These are phyloP conservation scores for Glaciozyma martinii DNA, from an alignment of 768 basidiomycete genomes.

Conservation along the genomic window DNA sequence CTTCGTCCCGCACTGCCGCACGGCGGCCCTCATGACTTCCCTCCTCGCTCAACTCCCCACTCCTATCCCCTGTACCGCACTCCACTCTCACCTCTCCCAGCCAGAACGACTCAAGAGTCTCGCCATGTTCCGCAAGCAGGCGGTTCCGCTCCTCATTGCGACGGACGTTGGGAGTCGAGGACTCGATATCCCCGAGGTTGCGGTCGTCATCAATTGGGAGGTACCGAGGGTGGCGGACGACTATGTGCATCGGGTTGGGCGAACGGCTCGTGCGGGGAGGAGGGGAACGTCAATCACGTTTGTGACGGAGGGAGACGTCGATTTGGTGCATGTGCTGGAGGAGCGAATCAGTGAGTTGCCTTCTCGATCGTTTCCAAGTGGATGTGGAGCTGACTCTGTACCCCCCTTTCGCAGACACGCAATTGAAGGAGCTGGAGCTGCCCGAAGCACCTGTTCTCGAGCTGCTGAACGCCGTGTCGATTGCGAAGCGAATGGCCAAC, in stretches of 20 bases:
- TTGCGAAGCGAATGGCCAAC: slow-evolving; percentile 82
- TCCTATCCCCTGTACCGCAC: slow-evolving; percentile 70
- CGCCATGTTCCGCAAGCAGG: slow-evolving; percentile 71
- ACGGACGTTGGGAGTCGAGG: slow-evolving; percentile 95
- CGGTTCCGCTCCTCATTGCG: slow-evolving; percentile 82
- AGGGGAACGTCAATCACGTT: slow-evolving; percentile 88
- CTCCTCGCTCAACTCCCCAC: slow-evolving; percentile 53
- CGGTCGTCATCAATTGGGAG: slow-evolving; percentile 96
- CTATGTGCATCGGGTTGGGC: slow-evolving; percentile 92
- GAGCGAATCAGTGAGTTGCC: slow-evolving; percentile 62
- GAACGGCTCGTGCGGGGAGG: slow-evolving; percentile 87
- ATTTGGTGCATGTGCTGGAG: slow-evolving; percentile 72
- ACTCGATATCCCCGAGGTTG: slow-evolving; percentile 90
- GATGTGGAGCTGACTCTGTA: too few species aligned
- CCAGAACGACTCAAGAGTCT: slow-evolving; percentile 75
- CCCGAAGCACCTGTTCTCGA: slow-evolving; percentile 75
- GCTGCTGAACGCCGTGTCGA: slow-evolving; percentile 76
- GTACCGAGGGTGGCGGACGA: slow-evolving; percentile 73
- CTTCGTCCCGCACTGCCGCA: slow-evolving; percentile 73
- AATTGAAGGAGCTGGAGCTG: slow-evolving; percentile 62
- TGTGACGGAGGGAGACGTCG: slow-evolving; percentile 87
- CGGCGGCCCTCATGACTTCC: slow-evolving; percentile 77
- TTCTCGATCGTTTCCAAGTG: neutral
- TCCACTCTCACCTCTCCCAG: slow-evolving; percentile 90
- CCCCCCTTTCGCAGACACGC: slow-evolving; percentile 50